Base-by-base conservation (phyloP, 2,329 filamentous ascomycete genomes). In the Escovopsis weberi region DNA sequence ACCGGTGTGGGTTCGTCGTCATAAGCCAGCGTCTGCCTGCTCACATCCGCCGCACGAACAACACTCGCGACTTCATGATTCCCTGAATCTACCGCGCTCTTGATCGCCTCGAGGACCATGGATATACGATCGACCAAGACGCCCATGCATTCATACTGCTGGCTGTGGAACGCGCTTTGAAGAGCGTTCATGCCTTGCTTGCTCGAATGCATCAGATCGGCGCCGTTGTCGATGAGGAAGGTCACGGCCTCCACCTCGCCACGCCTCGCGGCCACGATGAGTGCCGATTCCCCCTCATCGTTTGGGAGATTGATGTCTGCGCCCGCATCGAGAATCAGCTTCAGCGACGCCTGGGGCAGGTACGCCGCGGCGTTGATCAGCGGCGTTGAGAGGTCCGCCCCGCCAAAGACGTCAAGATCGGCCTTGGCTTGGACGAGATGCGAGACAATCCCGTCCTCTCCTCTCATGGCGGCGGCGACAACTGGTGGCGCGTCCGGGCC, bases 271-370 rank as follows among this genome's bases (percentile, higher is more conserved):
- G 63, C 60, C 1, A 59, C 47, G 7, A 66, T 65, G 1, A 67
- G 53, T 2, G 64, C 59, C 0, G 63, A 63, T 33, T 64, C 56
- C 9, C 61, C 56, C 5, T 61, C 53, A 2, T 54, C 44, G 28
- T 60, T 59, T 0, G 53, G 44, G 4, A 59, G 50, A 34, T 65
- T 61, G 28, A 66, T 60, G 38, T 65, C 55, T 0, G 62, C 62
- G 0, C 62, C 59, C 0, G 58, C 57, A 11, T 60, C 54, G 4
- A 65, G 51, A 3, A 65, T 45, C 4, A 55, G 40, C 18, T 53
- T 51, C 1, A 65, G 43, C 0, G 59, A 57, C 3, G 54, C 49
- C 10, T 51, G 46, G 0, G 60, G 57, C 19, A 63, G 56, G 39
- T 51, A 59, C 4, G 49, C 48, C 12, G 63, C 61, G 8, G 61